phyloP scores from a whole-genome alignment of 768 basidiomycete genomes.

The Solioccasus polychromus region DNA sequence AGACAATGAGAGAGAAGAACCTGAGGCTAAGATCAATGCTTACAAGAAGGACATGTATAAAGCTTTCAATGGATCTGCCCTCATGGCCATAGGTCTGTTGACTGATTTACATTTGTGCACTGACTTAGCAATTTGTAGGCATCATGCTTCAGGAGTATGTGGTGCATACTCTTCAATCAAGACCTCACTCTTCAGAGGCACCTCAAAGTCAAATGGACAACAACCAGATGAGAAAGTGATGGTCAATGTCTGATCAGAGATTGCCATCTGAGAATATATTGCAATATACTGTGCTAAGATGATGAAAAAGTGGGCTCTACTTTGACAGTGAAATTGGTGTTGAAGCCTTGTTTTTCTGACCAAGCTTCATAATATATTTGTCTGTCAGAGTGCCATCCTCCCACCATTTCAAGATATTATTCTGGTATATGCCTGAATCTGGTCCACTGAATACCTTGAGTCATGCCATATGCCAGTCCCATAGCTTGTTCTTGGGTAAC shows the following conservation, averaged over 20 bases:
- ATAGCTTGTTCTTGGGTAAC: constrained; percentile 96
- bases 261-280: too few species aligned
- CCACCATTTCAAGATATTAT: constrained; percentile 80
- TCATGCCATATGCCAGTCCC: constrained; percentile 82
- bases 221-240: too few species aligned
- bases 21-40: constrained; percentile 3
- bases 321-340: constrained; percentile 3
- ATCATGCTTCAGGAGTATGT: constrained; percentile 71
- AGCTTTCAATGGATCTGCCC: constrained; percentile 66
- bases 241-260: too few species aligned
- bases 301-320: constrained; percentile 6
- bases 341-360: constrained; percentile 16
- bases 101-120: background rate
- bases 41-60: constrained; percentile 65
- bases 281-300: too few species aligned
- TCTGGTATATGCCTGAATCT: constrained; percentile 72
- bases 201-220: too few species aligned
- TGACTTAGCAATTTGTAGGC: constrained; percentile 37
- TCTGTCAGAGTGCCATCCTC: constrained; percentile 71
- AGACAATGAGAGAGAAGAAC: constrained; percentile 6
- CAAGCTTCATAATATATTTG: constrained; percentile 29
- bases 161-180: constrained; percentile 28
- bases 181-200: background rate
- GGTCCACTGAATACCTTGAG: constrained; percentile 83
- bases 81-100: constrained; percentile 64